Percentiles rank a stretch among this genome's conserved stretches.
Conservation (phyloP, 2,329 filamentous ascomycete genomes). For the Aspergillus novofumigatus region DNA sequence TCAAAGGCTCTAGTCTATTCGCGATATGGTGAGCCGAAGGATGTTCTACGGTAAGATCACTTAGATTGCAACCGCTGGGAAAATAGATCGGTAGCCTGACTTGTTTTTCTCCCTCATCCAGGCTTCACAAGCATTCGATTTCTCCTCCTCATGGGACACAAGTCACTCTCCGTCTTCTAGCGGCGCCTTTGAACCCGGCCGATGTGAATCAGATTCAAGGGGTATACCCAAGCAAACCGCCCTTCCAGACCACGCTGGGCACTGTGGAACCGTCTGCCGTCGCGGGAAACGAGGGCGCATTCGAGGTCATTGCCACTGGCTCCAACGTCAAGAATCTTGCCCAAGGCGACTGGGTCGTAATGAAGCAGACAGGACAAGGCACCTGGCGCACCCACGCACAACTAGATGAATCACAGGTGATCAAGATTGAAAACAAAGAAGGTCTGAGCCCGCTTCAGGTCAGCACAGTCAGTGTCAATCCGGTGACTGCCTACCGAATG, state of each 20-base stretch:
- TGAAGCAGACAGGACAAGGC: constrained; percentile 75
- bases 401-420: constrained; percentile 55
- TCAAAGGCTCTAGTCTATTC: constrained; percentile 47
- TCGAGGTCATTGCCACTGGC: constrained; percentile 75
- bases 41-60: constrained; percentile 40
- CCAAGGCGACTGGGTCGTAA: constrained; percentile 91
- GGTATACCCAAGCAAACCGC: constrained; percentile 82
- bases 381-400: constrained; percentile 93
- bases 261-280: constrained; percentile 68
- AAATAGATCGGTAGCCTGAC: not conserved
- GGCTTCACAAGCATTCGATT: constrained; percentile 48
- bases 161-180: constrained; percentile 80
- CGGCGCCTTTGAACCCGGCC: constrained; percentile 90
- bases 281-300: constrained; percentile 76
- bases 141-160: constrained; percentile 53
- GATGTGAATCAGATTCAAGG: constrained; percentile 98
- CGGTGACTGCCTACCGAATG: constrained; percentile 91
- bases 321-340: constrained; percentile 57
- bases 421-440: constrained; percentile 66
- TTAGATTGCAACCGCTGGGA: not conserved
- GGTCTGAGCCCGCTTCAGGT: constrained; percentile 73
- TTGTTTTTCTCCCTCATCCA: constrained; percentile 2
- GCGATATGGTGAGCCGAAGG: constrained; percentile 47
- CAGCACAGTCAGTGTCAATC: constrained; percentile 87
- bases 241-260: constrained; percentile 70